Evolutionary conservation across 441 rosid species (phyloP).

Genomic region (Eruca vesicaria): DNA sequence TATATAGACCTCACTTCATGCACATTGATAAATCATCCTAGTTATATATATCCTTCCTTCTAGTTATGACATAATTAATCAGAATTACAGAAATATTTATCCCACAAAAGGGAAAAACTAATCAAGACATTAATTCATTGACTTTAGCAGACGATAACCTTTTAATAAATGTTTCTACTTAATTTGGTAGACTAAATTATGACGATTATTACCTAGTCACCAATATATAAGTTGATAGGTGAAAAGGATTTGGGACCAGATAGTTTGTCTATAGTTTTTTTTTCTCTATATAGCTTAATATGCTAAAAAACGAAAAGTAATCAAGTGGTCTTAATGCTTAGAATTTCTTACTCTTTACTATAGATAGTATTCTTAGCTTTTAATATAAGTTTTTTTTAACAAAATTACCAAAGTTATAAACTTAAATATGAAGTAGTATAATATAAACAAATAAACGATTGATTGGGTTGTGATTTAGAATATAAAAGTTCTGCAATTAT

Average conservation of each 20-base stretch:
- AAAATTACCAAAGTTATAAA: neutral
- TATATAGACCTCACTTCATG: neutral
- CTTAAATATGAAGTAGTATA: neutral
- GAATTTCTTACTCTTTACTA: constrained; percentile 18
- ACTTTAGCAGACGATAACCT: neutral
- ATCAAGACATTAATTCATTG: neutral
- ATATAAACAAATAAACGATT: neutral
- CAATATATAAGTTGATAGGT: constrained; percentile 17
- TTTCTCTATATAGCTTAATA: no score
- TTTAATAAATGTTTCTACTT: neutral
- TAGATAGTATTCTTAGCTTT: constrained; percentile 33
- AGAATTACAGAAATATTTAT: neutral
- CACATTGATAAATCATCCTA: neutral
- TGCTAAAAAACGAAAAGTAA: constrained; percentile 6
- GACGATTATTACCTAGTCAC: constrained; percentile 22
- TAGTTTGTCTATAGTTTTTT: neutral
- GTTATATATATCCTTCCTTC: neutral
- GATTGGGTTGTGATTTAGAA: neutral
- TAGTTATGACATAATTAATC: neutral
- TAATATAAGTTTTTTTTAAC: constrained; percentile 11
- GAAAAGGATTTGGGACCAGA: constrained; percentile 26
- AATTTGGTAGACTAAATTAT: constrained; percentile 13
- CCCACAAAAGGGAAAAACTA: neutral
- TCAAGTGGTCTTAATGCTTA: constrained; percentile 22
- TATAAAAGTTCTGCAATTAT: neutral